Evolutionary conservation across 192 early-diverging fungal genomes (phyloP), one percentile per base, ranked within the genome.

Genomic region (Backusella macrospora): DNA sequence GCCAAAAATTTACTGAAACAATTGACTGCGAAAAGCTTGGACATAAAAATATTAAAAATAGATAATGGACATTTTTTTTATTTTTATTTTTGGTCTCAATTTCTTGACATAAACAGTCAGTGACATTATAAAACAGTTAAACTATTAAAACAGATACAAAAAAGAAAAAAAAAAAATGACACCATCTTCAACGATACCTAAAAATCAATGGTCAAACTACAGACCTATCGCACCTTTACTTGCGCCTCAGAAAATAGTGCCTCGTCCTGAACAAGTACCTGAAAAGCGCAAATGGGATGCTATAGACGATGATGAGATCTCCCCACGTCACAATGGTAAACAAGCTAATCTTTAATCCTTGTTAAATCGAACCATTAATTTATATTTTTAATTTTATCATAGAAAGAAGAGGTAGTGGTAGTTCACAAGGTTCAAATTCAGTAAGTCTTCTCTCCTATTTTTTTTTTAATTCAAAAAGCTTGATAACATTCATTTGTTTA

Each of bases 201-300:
- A 55, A 18, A 65, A 5, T 13, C 64, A 65, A 34, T 45, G 43
- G 39, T 48, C 26, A 13, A 55, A 46, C 34, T 59, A 71, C 21
- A 49, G 69, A 59, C 47, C 69, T 18, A 72, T 72, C 34, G 71
- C 71, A 1, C 71, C 71, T 63, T 72, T 59, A 29, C 1, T 45
- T 40, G 42, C 71, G 10, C 48, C 34, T 29, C 6, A 29, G 14
- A 47, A 47, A 47, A 29, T 68, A 68, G 1, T 46, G 18, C 66
- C 66, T 68, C 18, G n/a, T 34, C 66, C 43, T 29, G 26, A 45
- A 8, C 49, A 55, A 9, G 43, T 68, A 43, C 26, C 43, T 15
- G 66, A 68, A 10, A 45, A 44, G 18, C 40, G 39, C 13, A 68
- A 70, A 67, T 43, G 65, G 37, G 65, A 67, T 21, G 40, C 9